Evolutionary conservation across 257 asterid species (phyloP), one percentile per base, ranked within the genome.

Genomic region (Nicotiana attenuata): DNA sequence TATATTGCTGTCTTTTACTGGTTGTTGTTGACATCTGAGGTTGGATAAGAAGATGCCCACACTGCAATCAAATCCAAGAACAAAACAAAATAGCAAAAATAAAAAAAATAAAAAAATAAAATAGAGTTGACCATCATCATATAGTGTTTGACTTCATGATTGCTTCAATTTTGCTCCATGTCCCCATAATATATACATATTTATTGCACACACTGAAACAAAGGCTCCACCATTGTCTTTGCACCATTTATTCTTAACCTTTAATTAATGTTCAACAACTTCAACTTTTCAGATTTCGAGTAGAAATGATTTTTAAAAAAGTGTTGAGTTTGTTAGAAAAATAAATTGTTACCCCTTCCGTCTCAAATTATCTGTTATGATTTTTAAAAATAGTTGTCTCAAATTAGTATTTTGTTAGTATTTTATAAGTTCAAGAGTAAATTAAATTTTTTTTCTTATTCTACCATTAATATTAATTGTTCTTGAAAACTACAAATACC

Each of bases 141-240:
- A 20, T 78, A 20, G 50, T 76, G 84, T 81, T 84, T 81, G 84
- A 84, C 82, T 76, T 53, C 63, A 68, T 78, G 55, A 77, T 82
- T 64, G 29, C 55, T 20, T 29, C 57, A 31, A 50, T 80, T 64
- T 80, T 80, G 78, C 50, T 75, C 52, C 55, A 63, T 71, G 28
- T 20, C 31, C 81, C 41, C 20, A 82, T 41, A 17, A 50, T 35
- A 55, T 26, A 57, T 6, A n/a, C n/a, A n/a, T n/a, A n/a, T n/a
- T n/a, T n/a, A 28, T n/a, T 45, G 77, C 60, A 9, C 28, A n/a
- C 64, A 67, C 52, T 35, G 16, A 55, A 24, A 60, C 31, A 22
- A 47, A 33, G 56, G 59, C 73, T 52, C 76, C 47, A 64, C 41
- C 73, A 52, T 52, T 38, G 73, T 6, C 77, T 8, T 64, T 45